Evolutionary conservation across 2,329 filamentous ascomycete species (phyloP), one percentile per base, ranked within the genome.

Genomic region (Lecanoromycetidae sp.): DNA sequence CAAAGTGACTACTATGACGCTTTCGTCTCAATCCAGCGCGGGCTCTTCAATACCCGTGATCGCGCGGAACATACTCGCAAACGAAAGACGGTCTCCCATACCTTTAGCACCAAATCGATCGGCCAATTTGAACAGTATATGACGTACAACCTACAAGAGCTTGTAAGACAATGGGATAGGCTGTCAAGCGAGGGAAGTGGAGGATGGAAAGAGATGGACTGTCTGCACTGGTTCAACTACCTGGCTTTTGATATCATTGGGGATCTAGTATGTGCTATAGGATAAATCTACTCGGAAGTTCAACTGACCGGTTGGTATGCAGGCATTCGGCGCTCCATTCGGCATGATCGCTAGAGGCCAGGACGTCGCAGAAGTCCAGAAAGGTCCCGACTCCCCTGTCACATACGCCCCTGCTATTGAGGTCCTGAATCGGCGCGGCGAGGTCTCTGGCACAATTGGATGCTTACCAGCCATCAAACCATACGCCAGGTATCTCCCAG

Each of bases 51-150:
- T 64, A 94, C 87, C 0, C 75, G 88, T 26, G 79, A 88, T 65
- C 76, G 88, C 40, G 71, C 71, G 0, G 85, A 94, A 59, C 87
- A 95, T 63, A 81, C 82, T 0, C 79, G 87, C 53, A 95, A 94
- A 74, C 78, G 87, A 58, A 94, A 94, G 74, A 81, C 85, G 2
- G 77, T 94, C 39, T 80, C 84, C 1, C 86, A 94, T 63, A 91
- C 85, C 26, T 94, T 94, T 66, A 84, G 80, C 12, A 74, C 81
- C 51, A 93, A 90, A 66, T 84, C 78, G 8, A 75, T 94, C 45
- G 73, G 74, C 50, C 80, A 94, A 61, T 93, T 94, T 60, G 87
- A 94, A 68, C 84, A 87, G 43, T 94, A 90, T 64, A 90, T 94
- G 56, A 81, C 85, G 60, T 69, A 73, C 54, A 94, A 93, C 62